phyloP scores from a whole-genome alignment of 208 protist species.

The Balamuthia mandrillaris region DNA sequence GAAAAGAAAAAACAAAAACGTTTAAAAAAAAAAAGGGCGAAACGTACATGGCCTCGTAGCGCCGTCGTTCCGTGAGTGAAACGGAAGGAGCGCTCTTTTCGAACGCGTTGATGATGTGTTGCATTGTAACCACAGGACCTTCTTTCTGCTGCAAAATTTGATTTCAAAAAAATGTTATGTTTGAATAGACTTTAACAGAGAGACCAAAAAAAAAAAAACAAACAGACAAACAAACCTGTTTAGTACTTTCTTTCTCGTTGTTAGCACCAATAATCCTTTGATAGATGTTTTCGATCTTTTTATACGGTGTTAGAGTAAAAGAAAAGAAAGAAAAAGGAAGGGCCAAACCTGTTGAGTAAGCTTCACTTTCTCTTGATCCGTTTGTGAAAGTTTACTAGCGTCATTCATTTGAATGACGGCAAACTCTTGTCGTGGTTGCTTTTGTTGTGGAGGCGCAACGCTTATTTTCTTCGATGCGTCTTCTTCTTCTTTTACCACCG shows the following conservation, averaged over 20 bases:
- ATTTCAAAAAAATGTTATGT: background rate
- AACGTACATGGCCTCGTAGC: constrained; percentile 44
- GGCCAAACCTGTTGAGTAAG: no score
- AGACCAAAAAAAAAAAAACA: background rate
- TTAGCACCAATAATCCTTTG: background rate
- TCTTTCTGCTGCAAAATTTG: background rate
- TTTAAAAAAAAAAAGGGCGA: background rate
- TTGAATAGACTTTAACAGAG: background rate
- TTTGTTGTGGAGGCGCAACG: background rate
- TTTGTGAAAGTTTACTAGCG: background rate
- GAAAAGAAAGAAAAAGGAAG: no score
- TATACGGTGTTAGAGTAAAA: background rate
- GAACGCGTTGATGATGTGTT: constrained; percentile 36
- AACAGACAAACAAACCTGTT: background rate
- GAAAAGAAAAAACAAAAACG: no score
- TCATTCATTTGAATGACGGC: background rate
- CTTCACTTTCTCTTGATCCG: background rate
- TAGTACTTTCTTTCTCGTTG: background rate
- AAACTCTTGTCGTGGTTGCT: background rate
- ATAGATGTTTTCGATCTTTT: constrained; percentile 2
- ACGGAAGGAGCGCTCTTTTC: constrained; percentile 28
- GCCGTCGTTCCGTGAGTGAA: constrained; percentile 12
- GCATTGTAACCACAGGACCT: constrained; percentile 13
- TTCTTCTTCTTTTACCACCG: background rate
- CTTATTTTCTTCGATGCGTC: background rate